Evolutionary conservation across 1,284 basidiomycete species (phyloP).

Genomic region (Phylloboletellus chloephorus): DNA sequence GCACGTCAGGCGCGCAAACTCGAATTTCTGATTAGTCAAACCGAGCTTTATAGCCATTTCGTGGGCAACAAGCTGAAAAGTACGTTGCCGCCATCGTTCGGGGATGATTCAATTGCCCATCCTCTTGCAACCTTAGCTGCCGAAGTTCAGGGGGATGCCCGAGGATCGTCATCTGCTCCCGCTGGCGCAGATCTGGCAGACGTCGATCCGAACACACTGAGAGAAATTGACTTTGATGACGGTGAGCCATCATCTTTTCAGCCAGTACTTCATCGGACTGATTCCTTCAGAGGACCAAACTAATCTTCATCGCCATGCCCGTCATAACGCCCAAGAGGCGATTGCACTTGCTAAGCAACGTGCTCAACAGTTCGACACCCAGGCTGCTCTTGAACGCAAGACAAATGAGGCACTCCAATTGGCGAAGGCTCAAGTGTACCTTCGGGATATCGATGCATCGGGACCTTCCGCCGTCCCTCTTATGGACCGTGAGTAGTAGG

Average conservation of each 20-base stretch:
- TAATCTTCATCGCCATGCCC: constrained; percentile 86
- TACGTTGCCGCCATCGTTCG: constrained; percentile 36
- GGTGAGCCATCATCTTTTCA: constrained; percentile 43
- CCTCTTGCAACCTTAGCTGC: constrained; percentile 49
- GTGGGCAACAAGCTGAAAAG: constrained; percentile 98
- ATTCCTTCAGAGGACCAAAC: constrained; percentile 67
- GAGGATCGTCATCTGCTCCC: constrained; percentile 39
- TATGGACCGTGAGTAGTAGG: constrained; percentile 57
- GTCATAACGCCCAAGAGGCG: constrained; percentile 87
- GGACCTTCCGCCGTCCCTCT: constrained; percentile 36
- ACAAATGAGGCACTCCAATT: constrained; percentile 70
- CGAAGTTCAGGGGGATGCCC: constrained; percentile 79
- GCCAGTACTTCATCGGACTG: neutral
- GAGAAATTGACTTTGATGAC: constrained; percentile 92
- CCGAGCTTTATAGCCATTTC: constrained; percentile 98
- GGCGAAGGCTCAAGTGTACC: constrained; percentile 60
- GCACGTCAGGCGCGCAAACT: constrained; percentile 95
- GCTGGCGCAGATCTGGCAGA: constrained; percentile 56
- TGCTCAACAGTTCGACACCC: constrained; percentile 82
- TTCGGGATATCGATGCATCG: constrained; percentile 44
- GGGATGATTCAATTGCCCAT: constrained; percentile 17
- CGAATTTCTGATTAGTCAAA: constrained; percentile 98
- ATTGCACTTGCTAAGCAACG: constrained; percentile 77
- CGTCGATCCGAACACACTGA: constrained; percentile 48
- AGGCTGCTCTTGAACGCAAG: constrained; percentile 75